Conservation (phyloP, 352 stramenopile genomes). For the Pythium biforme region DNA sequence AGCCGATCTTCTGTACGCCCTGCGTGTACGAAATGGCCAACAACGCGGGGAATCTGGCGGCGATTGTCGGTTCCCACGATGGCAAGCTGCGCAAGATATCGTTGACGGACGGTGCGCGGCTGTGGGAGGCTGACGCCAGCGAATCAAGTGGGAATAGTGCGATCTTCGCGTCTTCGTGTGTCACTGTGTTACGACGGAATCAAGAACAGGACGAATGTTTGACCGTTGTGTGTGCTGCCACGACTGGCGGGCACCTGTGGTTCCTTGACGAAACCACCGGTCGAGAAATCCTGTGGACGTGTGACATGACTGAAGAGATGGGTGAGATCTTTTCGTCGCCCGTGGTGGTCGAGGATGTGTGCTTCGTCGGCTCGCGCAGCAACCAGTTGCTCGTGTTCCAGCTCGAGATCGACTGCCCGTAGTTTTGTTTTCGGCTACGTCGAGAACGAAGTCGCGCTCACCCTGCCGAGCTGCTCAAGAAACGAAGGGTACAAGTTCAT, state of each 20-base stretch:
- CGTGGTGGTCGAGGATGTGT: constrained; percentile 42
- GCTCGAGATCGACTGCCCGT: not conserved
- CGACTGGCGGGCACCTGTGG: constrained; percentile 36
- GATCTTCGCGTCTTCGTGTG: constrained; percentile 47
- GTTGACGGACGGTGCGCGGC: constrained; percentile 27
- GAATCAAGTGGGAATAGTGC: constrained; percentile 10
- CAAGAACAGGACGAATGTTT: not conserved
- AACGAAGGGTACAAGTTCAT: constrained; percentile 19
- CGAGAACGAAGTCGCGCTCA: not conserved
- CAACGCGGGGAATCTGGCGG: not conserved
- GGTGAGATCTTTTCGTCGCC: constrained; percentile 60
- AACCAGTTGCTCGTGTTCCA: constrained; percentile 44
- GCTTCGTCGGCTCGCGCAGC: constrained; percentile 48
- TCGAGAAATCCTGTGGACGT: constrained; percentile 21
- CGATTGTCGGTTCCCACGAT: constrained; percentile 58
- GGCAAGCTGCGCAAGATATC: constrained; percentile 43
- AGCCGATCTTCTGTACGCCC: constrained; percentile 63
- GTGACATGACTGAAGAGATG: not conserved
- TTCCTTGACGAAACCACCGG: constrained; percentile 46
- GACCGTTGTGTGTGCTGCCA: constrained; percentile 37
- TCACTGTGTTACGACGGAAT: constrained; percentile 7
- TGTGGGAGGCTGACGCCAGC: constrained; percentile 33
- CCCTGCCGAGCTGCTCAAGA: constrained; percentile 19
- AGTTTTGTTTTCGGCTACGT: not conserved
- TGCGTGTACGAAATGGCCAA: constrained; percentile 30